A percentile compares a stretch with the other conserved stretches of the same genome.
These are phyloP conservation scores for Apiosordaria backusii DNA, from an alignment of 495 filamentous ascomycete species.

Conservation along the genomic window DNA sequence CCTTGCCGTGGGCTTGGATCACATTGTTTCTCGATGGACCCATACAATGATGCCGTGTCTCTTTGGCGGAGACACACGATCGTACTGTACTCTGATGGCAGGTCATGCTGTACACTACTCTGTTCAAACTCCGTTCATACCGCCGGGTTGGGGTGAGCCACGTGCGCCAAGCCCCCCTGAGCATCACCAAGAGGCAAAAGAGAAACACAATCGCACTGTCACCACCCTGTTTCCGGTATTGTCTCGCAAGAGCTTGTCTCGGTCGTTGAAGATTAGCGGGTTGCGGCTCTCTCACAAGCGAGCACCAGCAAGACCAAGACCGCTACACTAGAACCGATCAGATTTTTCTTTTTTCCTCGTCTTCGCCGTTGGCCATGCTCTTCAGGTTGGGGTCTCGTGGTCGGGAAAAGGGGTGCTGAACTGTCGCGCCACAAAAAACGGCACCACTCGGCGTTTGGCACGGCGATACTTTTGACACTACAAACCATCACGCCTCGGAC, in stretches of 20 bases:
- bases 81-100: no score
- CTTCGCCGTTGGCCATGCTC: no score
- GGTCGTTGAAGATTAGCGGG: conserved; percentile 4
- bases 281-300: background rate
- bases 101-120: no score
- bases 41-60: background rate
- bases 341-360: background rate
- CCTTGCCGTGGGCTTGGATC: background rate
- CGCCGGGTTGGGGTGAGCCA: background rate
- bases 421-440: conserved; percentile 8
- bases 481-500: conserved; percentile 1
- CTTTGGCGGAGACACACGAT: no score
- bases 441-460: conserved; percentile 12
- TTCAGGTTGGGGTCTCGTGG: no score
- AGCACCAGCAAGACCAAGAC: background rate
- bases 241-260: background rate
- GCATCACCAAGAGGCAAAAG: background rate
- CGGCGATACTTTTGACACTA: conserved; percentile 10
- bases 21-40: background rate
- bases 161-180: conserved; percentile 6
- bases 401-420: background rate
- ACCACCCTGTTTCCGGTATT: background rate
- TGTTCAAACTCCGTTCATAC: no score
- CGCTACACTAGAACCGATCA: background rate
- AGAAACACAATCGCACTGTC: background rate